Evolutionary conservation across 306 rosid genomes (phyloP).

Genomic region (Cucurbita argyrosperma): DNA sequence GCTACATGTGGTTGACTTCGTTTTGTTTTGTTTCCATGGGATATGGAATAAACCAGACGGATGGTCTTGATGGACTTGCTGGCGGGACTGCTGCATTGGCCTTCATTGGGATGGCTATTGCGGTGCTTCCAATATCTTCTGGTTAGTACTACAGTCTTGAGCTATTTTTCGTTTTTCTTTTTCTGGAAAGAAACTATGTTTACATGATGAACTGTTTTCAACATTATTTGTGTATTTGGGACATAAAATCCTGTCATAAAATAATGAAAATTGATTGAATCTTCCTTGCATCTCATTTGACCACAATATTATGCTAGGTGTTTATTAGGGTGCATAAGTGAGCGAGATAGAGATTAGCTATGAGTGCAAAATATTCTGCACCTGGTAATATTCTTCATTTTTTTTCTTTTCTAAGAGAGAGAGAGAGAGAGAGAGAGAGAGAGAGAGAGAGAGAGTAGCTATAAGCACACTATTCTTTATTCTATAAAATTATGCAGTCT

Average conservation of each 20-base stretch:
- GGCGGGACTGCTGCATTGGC: constrained; percentile 96
- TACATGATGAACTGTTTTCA: not conserved
- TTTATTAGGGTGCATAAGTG: not conserved
- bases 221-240: not conserved
- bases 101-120: constrained; percentile 79
- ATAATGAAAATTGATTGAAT: not conserved
- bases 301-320: not conserved
- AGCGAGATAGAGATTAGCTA: not conserved
- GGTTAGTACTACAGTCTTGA: constrained; percentile 34
- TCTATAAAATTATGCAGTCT: not conserved
- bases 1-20: constrained; percentile 58
- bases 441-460: not conserved
- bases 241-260: not conserved
- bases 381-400: not conserved
- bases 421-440: no score
- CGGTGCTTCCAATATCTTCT: constrained; percentile 88
- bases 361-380: not conserved
- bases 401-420: not conserved
- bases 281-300: not conserved
- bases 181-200: not conserved
- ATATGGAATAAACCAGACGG: constrained; percentile 67
- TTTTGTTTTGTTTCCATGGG: constrained; percentile 82
- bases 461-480: not conserved
- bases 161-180: not conserved
- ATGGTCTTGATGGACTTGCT: constrained; percentile 90